These are phyloP conservation scores for Lipomyces yamanashiensis DNA, from an alignment of 805 yeast species.

Conservation along the genomic window DNA sequence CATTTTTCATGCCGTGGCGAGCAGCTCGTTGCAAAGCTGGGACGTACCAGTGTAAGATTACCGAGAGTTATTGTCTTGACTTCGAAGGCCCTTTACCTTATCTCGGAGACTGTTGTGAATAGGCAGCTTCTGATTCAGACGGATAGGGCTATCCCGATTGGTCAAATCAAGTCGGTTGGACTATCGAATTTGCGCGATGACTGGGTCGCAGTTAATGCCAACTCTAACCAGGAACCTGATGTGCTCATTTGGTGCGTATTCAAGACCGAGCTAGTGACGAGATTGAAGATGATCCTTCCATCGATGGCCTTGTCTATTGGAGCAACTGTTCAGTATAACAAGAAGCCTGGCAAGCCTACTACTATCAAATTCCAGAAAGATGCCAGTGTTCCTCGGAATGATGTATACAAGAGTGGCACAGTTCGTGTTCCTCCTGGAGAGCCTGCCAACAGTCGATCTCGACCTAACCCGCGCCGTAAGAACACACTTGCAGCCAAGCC, in stretches of 20 bases:
- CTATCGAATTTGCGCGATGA: slow-evolving; percentile 84
- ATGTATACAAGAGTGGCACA: slow-evolving; percentile 83
- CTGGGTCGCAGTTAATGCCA: slow-evolving; percentile 78
- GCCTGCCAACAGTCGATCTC: slow-evolving; percentile 72
- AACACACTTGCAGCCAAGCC: slow-evolving; percentile 36
- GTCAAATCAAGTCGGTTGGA: slow-evolving; percentile 63
- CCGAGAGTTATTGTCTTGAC: slow-evolving; percentile 77
- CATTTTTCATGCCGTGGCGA: slow-evolving; percentile 83
- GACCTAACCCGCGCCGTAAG: slow-evolving; percentile 72
- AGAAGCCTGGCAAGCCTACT: slow-evolving; percentile 83
- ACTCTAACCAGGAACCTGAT: slow-evolving; percentile 66
- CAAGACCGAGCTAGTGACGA: slow-evolving; percentile 87
- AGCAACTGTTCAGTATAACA: slow-evolving; percentile 76
- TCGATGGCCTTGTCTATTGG: slow-evolving; percentile 68
- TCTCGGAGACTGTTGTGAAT: slow-evolving; percentile 74
- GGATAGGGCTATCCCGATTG: slow-evolving; percentile 67
- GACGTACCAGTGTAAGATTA: slow-evolving; percentile 82
- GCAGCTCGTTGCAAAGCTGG: slow-evolving; percentile 80
- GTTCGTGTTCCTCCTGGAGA: slow-evolving; percentile 80
- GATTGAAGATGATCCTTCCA: slow-evolving; percentile 64
- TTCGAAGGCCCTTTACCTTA: slow-evolving; percentile 61
- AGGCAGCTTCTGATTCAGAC: slow-evolving; percentile 60
- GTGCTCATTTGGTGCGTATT: slow-evolving; percentile 77
- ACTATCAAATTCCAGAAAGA: slow-evolving; percentile 70
- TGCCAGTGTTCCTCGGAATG: slow-evolving; percentile 70